These are phyloP conservation scores for Decorospora gaudefroyi DNA, from an alignment of 2,329 filamentous ascomycete genomes.

Conservation along the genomic window DNA sequence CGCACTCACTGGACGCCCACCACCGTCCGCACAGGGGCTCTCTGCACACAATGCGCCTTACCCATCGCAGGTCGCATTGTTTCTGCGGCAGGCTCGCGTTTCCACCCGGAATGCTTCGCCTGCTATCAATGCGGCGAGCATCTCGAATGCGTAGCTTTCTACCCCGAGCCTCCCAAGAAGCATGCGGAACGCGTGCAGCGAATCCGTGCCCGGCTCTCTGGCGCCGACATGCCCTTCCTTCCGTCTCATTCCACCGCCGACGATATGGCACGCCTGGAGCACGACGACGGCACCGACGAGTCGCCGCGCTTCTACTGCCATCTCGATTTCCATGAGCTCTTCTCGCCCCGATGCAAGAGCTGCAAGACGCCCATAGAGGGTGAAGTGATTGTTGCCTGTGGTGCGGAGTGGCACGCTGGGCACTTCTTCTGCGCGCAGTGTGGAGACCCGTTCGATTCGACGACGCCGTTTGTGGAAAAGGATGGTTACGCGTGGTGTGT, in stretches of 20 bases:
- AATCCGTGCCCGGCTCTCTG: constrained; percentile 65
- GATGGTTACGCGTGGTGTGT: constrained; percentile 98
- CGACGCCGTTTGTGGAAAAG: constrained; percentile 89
- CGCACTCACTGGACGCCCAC: constrained; percentile 54
- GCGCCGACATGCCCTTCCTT: constrained; percentile 54
- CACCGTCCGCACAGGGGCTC: constrained; percentile 63
- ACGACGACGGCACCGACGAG: constrained; percentile 66
- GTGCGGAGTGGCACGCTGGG: constrained; percentile 93
- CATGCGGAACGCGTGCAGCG: constrained; percentile 73
- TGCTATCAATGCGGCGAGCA: constrained; percentile 86
- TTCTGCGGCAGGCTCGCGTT: constrained; percentile 77
- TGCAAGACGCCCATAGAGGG: constrained; percentile 97
- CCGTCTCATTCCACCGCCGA: constrained; percentile 56
- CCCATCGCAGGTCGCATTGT: constrained; percentile 91
- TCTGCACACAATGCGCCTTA: constrained; percentile 80
- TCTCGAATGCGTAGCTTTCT: constrained; percentile 95
- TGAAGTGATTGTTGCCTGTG: constrained; percentile 90
- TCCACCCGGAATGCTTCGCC: constrained; percentile 90
- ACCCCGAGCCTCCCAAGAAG: constrained; percentile 79
- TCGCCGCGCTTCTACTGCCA: constrained; percentile 88
- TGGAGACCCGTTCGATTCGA: constrained; percentile 72
- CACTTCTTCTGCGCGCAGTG: constrained; percentile 99
- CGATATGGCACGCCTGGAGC: constrained; percentile 62
- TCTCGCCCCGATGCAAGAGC: constrained; percentile 89
- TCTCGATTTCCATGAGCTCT: constrained; percentile 96